phyloP scores from a whole-genome alignment of 2,329 filamentous ascomycete genomes.

The Berkeleyomyces basicola region DNA sequence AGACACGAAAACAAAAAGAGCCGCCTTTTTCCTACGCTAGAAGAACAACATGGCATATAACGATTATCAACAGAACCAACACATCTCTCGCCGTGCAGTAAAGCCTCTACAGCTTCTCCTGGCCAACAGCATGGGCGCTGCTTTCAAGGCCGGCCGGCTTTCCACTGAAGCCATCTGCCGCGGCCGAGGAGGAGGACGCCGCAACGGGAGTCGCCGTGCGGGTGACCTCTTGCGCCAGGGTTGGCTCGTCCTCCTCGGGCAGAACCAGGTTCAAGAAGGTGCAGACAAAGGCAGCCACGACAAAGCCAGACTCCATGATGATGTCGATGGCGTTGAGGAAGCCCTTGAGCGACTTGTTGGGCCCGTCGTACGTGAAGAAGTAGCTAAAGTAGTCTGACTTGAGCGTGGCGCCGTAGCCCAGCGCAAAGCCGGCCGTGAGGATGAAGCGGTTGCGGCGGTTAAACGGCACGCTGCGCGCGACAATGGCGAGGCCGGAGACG shows the following conservation, averaged over 20 bases:
- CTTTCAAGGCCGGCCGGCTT: background rate
- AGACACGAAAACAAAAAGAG: background rate
- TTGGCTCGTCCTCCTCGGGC: slow-evolving; percentile 58
- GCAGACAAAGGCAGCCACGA: slow-evolving; percentile 55
- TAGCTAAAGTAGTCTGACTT: slow-evolving; percentile 50
- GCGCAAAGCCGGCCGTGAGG: slow-evolving; percentile 53
- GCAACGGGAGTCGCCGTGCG: background rate
- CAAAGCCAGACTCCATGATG: slow-evolving; percentile 60
- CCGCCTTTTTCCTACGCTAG: background rate
- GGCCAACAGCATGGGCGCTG: background rate
- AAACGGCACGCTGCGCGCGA: slow-evolving; percentile 51
- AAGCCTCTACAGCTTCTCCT: slow-evolving; percentile 6
- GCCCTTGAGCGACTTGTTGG: slow-evolving; percentile 49
- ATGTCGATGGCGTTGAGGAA: slow-evolving; percentile 61
- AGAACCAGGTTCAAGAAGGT: slow-evolving; percentile 58
- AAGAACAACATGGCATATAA: background rate
- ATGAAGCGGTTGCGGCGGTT: slow-evolving; percentile 72
- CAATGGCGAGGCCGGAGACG: slow-evolving; percentile 61
- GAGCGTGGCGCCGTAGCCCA: slow-evolving; percentile 56
- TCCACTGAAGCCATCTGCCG: background rate
- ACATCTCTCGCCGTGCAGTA: background rate
- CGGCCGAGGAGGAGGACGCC: background rate
- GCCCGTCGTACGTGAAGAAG: slow-evolving; percentile 56
- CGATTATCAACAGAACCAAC: background rate
- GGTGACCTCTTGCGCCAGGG: slow-evolving; percentile 6